phyloP scores from a whole-genome alignment of 768 basidiomycete genomes.

The Mycena latifolia region DNA sequence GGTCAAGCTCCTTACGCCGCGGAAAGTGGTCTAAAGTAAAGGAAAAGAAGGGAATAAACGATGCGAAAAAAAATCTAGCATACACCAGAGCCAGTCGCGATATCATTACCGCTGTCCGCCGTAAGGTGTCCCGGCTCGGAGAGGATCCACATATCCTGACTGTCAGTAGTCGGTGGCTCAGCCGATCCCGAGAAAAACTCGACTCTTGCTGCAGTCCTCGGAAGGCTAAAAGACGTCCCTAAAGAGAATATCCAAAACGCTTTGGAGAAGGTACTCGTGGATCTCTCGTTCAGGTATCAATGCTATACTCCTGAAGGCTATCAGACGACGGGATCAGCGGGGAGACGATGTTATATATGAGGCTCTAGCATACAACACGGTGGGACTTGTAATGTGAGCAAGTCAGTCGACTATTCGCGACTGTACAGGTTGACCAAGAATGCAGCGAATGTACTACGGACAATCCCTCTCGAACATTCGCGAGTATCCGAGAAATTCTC shows the following conservation, averaged over 20 bases:
- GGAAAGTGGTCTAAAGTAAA: constrained; percentile 67
- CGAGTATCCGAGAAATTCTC: constrained; percentile 53
- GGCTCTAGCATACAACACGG: constrained; percentile 54
- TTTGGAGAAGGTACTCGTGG: constrained; percentile 47
- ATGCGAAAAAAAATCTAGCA: constrained; percentile 55
- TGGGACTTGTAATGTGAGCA: constrained; percentile 60
- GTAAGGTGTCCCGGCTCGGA: constrained; percentile 45
- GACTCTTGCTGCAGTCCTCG: constrained; percentile 52
- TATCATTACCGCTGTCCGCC: constrained; percentile 56
- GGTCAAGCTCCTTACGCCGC: background rate
- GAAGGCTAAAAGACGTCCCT: constrained; percentile 58
- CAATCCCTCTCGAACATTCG: constrained; percentile 59
- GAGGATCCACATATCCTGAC: background rate
- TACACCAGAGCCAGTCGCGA: constrained; percentile 57
- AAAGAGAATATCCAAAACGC: constrained; percentile 62
- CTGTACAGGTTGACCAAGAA: constrained; percentile 36
- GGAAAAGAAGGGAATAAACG: constrained; percentile 58
- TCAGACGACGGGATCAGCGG: constrained; percentile 51
- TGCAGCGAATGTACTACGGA: constrained; percentile 54
- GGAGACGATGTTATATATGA: constrained; percentile 56
- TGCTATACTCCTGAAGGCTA: constrained; percentile 41
- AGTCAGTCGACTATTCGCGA: constrained; percentile 26
- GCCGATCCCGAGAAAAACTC: constrained; percentile 55
- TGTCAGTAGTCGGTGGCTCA: constrained; percentile 53
- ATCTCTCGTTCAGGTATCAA: background rate